Base-by-base conservation (phyloP, 257 asterid genomes). In the Gentiana macrophylla region DNA sequence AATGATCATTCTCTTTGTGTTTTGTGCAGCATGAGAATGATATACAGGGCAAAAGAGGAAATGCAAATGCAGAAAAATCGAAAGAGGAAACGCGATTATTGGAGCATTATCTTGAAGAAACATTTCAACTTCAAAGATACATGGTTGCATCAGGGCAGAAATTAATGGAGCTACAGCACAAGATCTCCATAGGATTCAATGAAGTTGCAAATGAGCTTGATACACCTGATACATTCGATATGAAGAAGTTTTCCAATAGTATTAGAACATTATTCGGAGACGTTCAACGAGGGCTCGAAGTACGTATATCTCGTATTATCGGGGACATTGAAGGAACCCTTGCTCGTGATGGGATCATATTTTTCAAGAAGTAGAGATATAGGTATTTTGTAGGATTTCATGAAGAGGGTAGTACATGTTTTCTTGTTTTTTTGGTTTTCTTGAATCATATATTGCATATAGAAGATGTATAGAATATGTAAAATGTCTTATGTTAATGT, bases 101-200 rank as follows among this genome's bases (percentile, higher is more conserved):
- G 53, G 96, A 81, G 77, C 79, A 65, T 32, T 84, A 79, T 74
- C 95, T 91, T 12, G 97, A 91, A 65, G 96, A 91, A 71, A 81
- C 98, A 55, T 87, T 87, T 70, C 95, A 84, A 38, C 79, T 91
- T 37, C 97, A 89, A 78, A 81, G 97, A 67, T 86, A 86, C 53
- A 86, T 80, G 33, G 97, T 89, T 32, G 85, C 95, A 15, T 80
- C 97, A 1, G 97, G 97, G 46, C 97, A 89, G 59, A 89, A 83
- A 55, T 35, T 81, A 62, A 68, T 80, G 74, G 95, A 89, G 63
- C 77, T 86, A 35, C 95, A 83, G 66, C 63, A 79, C 3, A 91
- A 77, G 79, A 79, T 87, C 49, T 80, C 84, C 12, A 79, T 86
- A 2, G 90, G 83, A 48, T 77, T 91, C 41, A 58, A 62, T 7